A percentile compares a stretch with the other conserved stretches of the same genome.
Evolutionary conservation across 2,329 filamentous ascomycete genomes (phyloP).

Genomic region (Neocatenulostroma microsporum): DNA sequence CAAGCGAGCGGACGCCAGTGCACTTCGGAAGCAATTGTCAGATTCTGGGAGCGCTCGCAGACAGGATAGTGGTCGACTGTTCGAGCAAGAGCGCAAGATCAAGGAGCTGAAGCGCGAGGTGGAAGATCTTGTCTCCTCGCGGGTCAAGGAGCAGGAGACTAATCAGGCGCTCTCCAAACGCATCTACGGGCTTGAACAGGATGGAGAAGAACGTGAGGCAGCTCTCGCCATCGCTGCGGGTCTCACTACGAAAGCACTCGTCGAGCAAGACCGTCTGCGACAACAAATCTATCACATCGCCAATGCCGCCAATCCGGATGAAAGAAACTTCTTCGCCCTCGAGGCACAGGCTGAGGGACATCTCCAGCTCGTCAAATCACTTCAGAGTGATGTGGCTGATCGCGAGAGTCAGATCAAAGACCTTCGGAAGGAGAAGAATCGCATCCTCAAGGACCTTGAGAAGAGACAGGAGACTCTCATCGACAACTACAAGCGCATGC

Average conservation of each 20-base stretch:
- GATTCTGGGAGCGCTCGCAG: background rate
- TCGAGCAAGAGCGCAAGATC: slow-evolving; percentile 9
- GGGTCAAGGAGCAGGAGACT: no score
- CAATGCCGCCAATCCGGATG: no score
- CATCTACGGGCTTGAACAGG: background rate
- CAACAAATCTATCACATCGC: no score
- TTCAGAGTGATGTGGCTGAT: slow-evolving; percentile 1
- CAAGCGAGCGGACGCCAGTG: no score
- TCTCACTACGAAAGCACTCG: background rate
- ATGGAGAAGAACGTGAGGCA: slow-evolving; percentile 1
- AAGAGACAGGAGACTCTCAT: slow-evolving; percentile 10
- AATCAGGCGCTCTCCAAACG: no score
- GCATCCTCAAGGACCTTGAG: no score
- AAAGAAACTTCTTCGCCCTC: no score
- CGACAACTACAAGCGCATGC: background rate
- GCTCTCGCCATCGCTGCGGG: background rate
- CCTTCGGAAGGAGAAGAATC: slow-evolving; percentile 1
- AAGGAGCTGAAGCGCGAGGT: slow-evolving; percentile 4
- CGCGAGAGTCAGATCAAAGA: slow-evolving; percentile 6
- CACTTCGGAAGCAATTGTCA: no score
- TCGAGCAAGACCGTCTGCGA: background rate
- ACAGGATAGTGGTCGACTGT: background rate
- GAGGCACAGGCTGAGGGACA: slow-evolving; percentile 1
- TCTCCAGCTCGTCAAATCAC: background rate
- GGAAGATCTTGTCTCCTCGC: no score